Conservation (phyloP, 257 asterid genomes). For the Datura wrightii region DNA sequence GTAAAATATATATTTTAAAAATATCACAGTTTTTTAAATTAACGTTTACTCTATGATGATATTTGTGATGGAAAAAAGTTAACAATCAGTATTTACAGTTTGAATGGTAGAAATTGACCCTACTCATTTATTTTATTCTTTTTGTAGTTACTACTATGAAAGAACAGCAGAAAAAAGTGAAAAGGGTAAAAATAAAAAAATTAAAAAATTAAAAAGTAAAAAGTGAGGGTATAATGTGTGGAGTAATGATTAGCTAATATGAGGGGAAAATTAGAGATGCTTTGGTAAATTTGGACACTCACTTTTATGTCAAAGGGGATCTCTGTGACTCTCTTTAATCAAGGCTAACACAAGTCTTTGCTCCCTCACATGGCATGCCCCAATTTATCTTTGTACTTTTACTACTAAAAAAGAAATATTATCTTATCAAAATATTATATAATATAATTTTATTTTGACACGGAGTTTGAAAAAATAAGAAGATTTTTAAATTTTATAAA, state of each 20-base stretch:
- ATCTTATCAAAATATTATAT: no score
- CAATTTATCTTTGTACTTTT: neutral
- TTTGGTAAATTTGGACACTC: slow-evolving; percentile 35
- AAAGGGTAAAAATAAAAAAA: neutral
- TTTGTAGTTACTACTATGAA: neutral
- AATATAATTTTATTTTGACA: no score
- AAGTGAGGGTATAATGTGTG: no score
- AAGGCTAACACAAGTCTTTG: slow-evolving; percentile 33
- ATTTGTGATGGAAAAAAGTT: no score
- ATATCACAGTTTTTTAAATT: no score
- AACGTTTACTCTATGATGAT: no score
- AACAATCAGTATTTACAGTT: neutral
- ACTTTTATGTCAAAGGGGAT: slow-evolving; percentile 42
- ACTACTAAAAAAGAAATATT: no score
- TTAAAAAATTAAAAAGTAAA: no score
- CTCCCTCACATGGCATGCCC: slow-evolving; percentile 44
- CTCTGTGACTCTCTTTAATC: slow-evolving; percentile 39
- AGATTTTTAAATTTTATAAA: no score
- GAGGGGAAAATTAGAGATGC: slow-evolving; percentile 29
- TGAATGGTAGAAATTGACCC: neutral
- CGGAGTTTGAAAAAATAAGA: no score
- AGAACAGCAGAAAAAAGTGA: neutral
- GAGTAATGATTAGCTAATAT: slow-evolving; percentile 35
- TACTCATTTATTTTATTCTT: neutral
- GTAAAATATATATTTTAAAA: no score